A percentile compares a stretch with the other conserved stretches of the same genome.
Evolutionary conservation across 805 yeast species (phyloP).

Genomic region (Candida vartiovaarae): DNA sequence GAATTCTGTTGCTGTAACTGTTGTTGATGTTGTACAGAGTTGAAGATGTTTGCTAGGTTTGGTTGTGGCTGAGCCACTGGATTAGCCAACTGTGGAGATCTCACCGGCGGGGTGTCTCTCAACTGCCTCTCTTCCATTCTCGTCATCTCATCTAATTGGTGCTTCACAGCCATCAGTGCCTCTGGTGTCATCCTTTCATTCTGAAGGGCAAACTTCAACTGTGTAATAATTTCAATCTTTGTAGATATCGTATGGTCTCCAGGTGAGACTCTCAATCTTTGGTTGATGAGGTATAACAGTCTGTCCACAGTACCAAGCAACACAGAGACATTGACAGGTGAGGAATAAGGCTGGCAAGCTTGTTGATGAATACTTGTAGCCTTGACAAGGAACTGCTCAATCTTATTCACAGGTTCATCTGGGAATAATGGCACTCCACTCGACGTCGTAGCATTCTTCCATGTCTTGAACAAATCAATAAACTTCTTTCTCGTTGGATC

Average conservation of each 20-base stretch:
- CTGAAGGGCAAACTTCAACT: conserved; percentile 29
- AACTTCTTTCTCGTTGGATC: conserved; percentile 69
- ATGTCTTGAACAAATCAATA: conserved; percentile 74
- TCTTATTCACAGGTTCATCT: conserved; percentile 55
- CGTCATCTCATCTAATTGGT: conserved; percentile 29
- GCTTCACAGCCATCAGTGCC: conserved; percentile 30
- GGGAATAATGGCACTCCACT: conserved; percentile 71
- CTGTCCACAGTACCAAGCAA: conserved; percentile 30
- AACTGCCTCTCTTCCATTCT: conserved; percentile 31
- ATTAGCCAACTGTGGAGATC: conserved; percentile 12
- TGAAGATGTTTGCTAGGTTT: conserved; percentile 3
- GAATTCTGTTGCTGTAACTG: background rate
- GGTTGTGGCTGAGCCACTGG: conserved; percentile 12
- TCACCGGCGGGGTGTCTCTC: conserved; percentile 20
- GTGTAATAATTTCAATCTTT: conserved; percentile 28
- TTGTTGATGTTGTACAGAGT: background rate
- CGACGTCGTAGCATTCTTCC: conserved; percentile 65
- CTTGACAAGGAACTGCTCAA: conserved; percentile 64
- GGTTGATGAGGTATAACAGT: conserved; percentile 27
- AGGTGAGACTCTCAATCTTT: conserved; percentile 26
- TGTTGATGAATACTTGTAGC: conserved; percentile 42
- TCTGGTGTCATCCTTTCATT: conserved; percentile 26
- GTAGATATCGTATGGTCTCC: conserved; percentile 23
- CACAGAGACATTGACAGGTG: conserved; percentile 20
- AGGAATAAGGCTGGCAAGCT: conserved; percentile 3